Evolutionary conservation across 2,329 filamentous ascomycete species (phyloP), one percentile per base, ranked within the genome.

Genomic region (Sclerotinia nivalis): DNA sequence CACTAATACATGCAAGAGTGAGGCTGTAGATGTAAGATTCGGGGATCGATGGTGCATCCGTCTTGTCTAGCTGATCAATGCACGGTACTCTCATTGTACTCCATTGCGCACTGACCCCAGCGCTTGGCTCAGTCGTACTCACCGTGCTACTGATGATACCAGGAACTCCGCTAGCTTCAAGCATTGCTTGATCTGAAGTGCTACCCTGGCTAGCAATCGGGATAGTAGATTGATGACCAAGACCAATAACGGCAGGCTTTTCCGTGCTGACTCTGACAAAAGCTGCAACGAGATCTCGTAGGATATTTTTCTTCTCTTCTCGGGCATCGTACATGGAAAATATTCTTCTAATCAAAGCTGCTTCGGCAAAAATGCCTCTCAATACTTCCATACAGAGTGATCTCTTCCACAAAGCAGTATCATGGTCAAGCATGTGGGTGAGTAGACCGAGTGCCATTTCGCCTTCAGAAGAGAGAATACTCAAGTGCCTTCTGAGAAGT

Each of bases 1-100:
- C 93, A 58, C 92, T 95, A 71, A 99, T 91, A 77, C 95, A 98
- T 2, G 92, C 91, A 55, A 99, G 82, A 1, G 95, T 92, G 61
- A 99, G 84, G 72, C 91, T 93, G 80, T 97, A 98, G 10, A 97
- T 86, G 76, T 99, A 99, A 0, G 96, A 97, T 72, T 97, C 95
- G 0, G 96, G 96, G 31, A 97, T 87, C 0, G 83, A 76, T 5
- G 95, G 93, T 0, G 95, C 87, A 61, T 97, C 94, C 0, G 89
- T 87, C 79, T 98, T 99, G 81, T 99, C 96, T 28, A 98, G 87
- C 73, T 97, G 93, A 75, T 99, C 96, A 72, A 98, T 93, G 77
- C 93, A 97, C 7, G 93, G 91, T 15, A 93, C 91, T 64, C 93
- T 88, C 72, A 97, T 87, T 18, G 90, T 87, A 79, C 96, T 99